A percentile compares a stretch with the other conserved stretches of the same genome.
Conservation (phyloP, 352 stramenopile genomes). For the Pythium aquatile region DNA sequence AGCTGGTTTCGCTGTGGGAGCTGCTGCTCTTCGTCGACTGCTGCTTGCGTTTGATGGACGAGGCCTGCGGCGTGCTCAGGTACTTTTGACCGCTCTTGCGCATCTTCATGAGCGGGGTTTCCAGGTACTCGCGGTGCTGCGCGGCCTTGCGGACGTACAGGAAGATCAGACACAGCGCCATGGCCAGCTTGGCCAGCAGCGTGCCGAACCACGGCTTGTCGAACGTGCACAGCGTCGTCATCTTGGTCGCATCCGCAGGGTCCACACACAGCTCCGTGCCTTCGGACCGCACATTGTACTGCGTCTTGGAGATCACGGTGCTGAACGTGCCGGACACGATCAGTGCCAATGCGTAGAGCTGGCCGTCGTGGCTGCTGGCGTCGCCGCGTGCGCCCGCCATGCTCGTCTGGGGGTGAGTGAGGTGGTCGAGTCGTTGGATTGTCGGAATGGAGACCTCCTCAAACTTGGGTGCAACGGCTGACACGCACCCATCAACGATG, state of each 20-base stretch:
- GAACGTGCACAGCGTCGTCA: conserved; percentile 64
- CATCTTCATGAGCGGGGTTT: conserved; percentile 64
- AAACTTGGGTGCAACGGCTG: not conserved
- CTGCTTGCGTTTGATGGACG: conserved; percentile 36
- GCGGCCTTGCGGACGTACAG: conserved; percentile 57
- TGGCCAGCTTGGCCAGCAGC: conserved; percentile 81
- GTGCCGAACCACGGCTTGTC: conserved; percentile 84
- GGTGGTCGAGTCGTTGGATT: not conserved
- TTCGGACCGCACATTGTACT: conserved; percentile 61
- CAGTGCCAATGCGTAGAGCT: conserved; percentile 59
- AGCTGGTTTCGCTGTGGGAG: conserved; percentile 28
- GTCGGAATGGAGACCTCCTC: not conserved
- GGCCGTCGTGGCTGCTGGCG: conserved; percentile 31
- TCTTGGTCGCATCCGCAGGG: conserved; percentile 22
- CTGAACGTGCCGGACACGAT: conserved; percentile 78
- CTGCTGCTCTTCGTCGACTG: not conserved
- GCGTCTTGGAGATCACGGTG: conserved; percentile 81
- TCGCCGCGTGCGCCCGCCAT: not conserved
- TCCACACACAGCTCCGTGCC: conserved; percentile 53
- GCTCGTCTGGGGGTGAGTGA: not conserved
- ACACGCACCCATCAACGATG: not conserved
- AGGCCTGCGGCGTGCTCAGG: conserved; percentile 45
- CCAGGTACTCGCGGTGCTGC: conserved; percentile 54
- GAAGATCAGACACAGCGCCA: conserved; percentile 77
- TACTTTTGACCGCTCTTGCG: conserved; percentile 64